A percentile compares a stretch with the other conserved stretches of the same genome.
Evolutionary conservation across 2,329 filamentous ascomycete species (phyloP).

Genomic region (Sclerotinia nivalis): DNA sequence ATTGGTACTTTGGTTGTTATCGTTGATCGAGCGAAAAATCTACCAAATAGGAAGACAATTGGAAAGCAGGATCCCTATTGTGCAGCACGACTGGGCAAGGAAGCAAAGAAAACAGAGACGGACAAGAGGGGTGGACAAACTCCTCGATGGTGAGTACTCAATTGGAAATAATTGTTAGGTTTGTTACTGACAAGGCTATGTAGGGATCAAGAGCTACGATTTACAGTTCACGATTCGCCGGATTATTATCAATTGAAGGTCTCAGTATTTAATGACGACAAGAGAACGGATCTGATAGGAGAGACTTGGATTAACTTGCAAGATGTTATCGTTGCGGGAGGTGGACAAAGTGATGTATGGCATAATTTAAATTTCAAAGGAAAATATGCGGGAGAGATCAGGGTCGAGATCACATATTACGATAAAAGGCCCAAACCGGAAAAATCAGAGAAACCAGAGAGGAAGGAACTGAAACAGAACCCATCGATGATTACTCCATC

Average conservation of each 20-base stretch:
- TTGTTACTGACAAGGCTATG: slow-evolving; percentile 30
- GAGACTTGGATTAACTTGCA: slow-evolving; percentile 87
- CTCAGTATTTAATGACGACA: slow-evolving; percentile 97
- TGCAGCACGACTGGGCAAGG: slow-evolving; percentile 88
- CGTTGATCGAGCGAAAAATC: slow-evolving; percentile 92
- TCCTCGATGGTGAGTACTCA: slow-evolving; percentile 74
- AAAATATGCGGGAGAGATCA: slow-evolving; percentile 93
- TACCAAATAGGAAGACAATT: slow-evolving; percentile 95
- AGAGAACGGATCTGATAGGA: slow-evolving; percentile 94
- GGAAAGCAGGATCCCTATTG: slow-evolving; percentile 99
- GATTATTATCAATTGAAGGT: slow-evolving; percentile 96
- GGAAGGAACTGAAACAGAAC: slow-evolving; percentile 40
- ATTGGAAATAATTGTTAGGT: not conserved
- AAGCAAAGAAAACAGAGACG: slow-evolving; percentile 95
- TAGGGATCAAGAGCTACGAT: slow-evolving; percentile 97
- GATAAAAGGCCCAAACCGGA: slow-evolving; percentile 82
- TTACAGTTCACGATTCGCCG: slow-evolving; percentile 91
- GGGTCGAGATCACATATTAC: slow-evolving; percentile 96
- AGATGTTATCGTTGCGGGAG: slow-evolving; percentile 77
- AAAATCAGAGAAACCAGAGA: slow-evolving; percentile 69
- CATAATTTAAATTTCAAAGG: slow-evolving; percentile 83
- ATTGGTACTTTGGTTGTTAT: slow-evolving; percentile 93
- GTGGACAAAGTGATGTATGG: slow-evolving; percentile 94
- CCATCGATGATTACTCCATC: slow-evolving; percentile 41
- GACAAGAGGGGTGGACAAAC: slow-evolving; percentile 95